These are phyloP conservation scores for Pholiota adiposa DNA, from an alignment of 1,284 basidiomycete species.

Conservation along the genomic window DNA sequence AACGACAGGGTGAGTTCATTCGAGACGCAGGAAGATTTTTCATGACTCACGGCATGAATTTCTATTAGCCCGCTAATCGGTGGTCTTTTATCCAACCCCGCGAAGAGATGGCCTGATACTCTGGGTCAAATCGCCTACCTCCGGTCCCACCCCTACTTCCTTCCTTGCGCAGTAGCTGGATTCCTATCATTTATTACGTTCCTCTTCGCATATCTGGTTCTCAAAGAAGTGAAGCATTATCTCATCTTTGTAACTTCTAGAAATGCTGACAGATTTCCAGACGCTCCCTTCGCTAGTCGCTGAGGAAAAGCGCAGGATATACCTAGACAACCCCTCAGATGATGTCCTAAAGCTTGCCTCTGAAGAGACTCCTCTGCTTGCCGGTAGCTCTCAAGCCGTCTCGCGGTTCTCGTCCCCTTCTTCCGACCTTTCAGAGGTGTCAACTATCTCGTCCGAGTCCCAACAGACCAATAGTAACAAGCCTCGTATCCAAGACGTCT, in stretches of 20 bases:
- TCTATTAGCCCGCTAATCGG: slow-evolving; percentile 43
- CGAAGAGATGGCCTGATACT: slow-evolving; percentile 42
- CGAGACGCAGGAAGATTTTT: background rate
- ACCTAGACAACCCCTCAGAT: slow-evolving; percentile 3
- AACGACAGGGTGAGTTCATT: slow-evolving; percentile 39
- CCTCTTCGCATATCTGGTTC: slow-evolving; percentile 28
- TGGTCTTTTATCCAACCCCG: slow-evolving; percentile 45
- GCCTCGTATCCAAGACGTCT: no score
- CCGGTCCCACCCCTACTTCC: slow-evolving; percentile 37
- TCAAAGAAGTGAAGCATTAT: slow-evolving; percentile 36
- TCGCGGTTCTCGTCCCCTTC: background rate
- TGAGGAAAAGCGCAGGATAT: slow-evolving; percentile 7
- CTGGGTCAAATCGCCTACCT: slow-evolving; percentile 32
- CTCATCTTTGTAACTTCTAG: background rate
- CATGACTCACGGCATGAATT: background rate
- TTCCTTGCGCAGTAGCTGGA: slow-evolving; percentile 36
- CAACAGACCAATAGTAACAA: background rate
- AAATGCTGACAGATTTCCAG: slow-evolving; percentile 12
- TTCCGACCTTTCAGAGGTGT: background rate
- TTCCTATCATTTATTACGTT: slow-evolving; percentile 32
- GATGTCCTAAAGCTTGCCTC: background rate
- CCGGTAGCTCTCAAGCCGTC: background rate
- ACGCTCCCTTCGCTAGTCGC: slow-evolving; percentile 24
- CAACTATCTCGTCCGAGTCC: slow-evolving; percentile 2
- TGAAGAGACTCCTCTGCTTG: slow-evolving; percentile 9